Percentiles rank a stretch among this genome's conserved stretches.
These are phyloP conservation scores for Exidia glandulosa DNA, from an alignment of 768 basidiomycete genomes.

Conservation along the genomic window DNA sequence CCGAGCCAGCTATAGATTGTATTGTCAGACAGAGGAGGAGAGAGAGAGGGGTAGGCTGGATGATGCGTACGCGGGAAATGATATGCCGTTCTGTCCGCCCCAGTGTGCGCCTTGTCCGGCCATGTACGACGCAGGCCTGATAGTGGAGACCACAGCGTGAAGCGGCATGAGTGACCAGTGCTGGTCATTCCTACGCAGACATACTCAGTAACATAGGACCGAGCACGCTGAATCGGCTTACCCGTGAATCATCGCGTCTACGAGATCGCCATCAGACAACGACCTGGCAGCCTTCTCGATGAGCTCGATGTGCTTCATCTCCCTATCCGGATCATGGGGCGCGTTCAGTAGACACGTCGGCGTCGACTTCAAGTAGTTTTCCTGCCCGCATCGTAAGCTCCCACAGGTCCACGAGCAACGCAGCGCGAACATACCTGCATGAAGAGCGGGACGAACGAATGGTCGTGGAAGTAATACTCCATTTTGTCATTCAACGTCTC, in stretches of 20 bases:
- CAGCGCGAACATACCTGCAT: slow-evolving; percentile 55
- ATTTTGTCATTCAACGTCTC: slow-evolving; percentile 85
- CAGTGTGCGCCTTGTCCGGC: slow-evolving; percentile 65
- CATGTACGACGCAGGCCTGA: slow-evolving; percentile 73
- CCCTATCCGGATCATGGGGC: slow-evolving; percentile 33
- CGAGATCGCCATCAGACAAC: slow-evolving; percentile 89
- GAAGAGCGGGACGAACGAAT: slow-evolving; percentile 87
- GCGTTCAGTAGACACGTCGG: slow-evolving; percentile 50
- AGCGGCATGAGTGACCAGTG: slow-evolving; percentile 94
- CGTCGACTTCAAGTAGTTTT: slow-evolving; percentile 86
- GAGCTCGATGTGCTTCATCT: slow-evolving; percentile 62
- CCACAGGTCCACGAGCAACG: neutral
- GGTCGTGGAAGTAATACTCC: slow-evolving; percentile 94
- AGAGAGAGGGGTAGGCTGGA: neutral
- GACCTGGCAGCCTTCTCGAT: slow-evolving; percentile 85
- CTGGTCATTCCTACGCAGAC: slow-evolving; percentile 66
- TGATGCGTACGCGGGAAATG: slow-evolving; percentile 71
- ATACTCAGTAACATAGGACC: too few relatives aligned
- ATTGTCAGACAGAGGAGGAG: too few relatives aligned
- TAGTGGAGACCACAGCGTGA: slow-evolving; percentile 83
- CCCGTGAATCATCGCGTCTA: slow-evolving; percentile 91
- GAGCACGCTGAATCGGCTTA: too few relatives aligned
- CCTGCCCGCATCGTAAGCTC: slow-evolving; percentile 34
- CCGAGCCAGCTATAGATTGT: too few relatives aligned
- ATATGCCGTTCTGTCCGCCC: slow-evolving; percentile 50